Conservation (phyloP, 495 filamentous ascomycete genomes). For the Amorphotheca resinae region DNA sequence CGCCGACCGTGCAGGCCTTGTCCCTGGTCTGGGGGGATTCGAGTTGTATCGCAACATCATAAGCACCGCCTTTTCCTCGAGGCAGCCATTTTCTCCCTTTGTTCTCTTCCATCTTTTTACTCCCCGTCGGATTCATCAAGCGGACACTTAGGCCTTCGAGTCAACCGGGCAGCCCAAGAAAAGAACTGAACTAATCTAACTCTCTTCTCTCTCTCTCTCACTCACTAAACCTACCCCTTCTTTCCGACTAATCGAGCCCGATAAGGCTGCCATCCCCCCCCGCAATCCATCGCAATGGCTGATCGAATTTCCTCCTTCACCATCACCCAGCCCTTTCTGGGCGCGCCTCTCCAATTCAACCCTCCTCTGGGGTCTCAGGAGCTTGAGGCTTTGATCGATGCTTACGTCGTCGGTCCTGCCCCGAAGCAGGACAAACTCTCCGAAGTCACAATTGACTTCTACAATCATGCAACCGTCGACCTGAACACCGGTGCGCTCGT, state of each 20-base stretch:
- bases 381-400: slow-evolving; percentile 39
- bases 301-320: slow-evolving; percentile 22
- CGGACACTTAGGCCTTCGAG: too few relatives aligned
- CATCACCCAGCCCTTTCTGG: slow-evolving; percentile 33
- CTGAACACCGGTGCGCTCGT: slow-evolving; percentile 22
- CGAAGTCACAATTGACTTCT: slow-evolving; percentile 41
- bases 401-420: slow-evolving; percentile 34
- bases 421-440: slow-evolving; percentile 40
- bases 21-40: neutral
- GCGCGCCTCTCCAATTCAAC: slow-evolving; percentile 38
- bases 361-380: slow-evolving; percentile 39
- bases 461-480: slow-evolving; percentile 30
- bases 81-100: slow-evolving; percentile 3
- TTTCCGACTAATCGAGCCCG: too few relatives aligned
- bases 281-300: slow-evolving; percentile 25
- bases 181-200: too few relatives aligned
- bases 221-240: too few relatives aligned
- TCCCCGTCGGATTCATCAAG: neutral
- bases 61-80: slow-evolving; percentile 1
- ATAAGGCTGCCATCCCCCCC: too few relatives aligned
- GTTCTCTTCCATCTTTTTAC: neutral
- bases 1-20: neutral
- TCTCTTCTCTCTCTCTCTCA: too few relatives aligned
- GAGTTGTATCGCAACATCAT: too few relatives aligned
- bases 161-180: too few relatives aligned